Conservation (phyloP, 1,139 yeast species). For the Maudiozyma humilis region DNA sequence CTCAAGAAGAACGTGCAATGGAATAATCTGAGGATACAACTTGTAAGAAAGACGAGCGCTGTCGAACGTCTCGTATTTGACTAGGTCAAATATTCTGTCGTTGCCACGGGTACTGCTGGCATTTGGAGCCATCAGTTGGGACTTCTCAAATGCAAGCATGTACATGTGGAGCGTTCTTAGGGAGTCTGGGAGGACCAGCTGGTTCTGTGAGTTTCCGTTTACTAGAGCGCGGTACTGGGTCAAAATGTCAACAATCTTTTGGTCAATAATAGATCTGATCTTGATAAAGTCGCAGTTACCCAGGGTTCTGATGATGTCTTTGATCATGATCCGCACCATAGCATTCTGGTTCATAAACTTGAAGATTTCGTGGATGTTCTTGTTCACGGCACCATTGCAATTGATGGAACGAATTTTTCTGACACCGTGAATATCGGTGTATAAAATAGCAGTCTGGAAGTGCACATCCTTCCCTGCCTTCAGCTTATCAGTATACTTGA, state of each 20-base stretch:
- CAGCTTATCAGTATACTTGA: constrained; percentile 71
- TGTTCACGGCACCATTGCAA: constrained; percentile 72
- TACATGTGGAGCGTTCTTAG: constrained; percentile 65
- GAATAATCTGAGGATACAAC: constrained; percentile 75
- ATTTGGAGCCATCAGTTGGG: constrained; percentile 51
- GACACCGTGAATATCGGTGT: constrained; percentile 67
- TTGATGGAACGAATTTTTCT: constrained; percentile 83
- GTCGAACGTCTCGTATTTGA: constrained; percentile 48
- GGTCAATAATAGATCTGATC: constrained; percentile 54
- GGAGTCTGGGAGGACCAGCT: constrained; percentile 75
- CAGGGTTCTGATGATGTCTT: constrained; percentile 58
- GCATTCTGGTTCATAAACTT: constrained; percentile 83
- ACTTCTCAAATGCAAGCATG: constrained; percentile 61
- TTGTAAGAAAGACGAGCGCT: constrained; percentile 53
- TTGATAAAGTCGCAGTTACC: constrained; percentile 55
- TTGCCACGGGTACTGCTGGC: constrained; percentile 43
- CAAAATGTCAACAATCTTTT: constrained; percentile 61
- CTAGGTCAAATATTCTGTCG: constrained; percentile 51
- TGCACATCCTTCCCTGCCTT: constrained; percentile 70
- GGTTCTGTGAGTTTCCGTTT: constrained; percentile 43
- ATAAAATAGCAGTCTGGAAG: constrained; percentile 83
- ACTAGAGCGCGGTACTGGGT: constrained; percentile 65
- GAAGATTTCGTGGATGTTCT: constrained; percentile 64
- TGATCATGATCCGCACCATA: constrained; percentile 58
- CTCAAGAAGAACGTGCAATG: constrained; percentile 52